Base-by-base conservation (phyloP, 2,329 filamentous ascomycete genomes). In the Monilinia polystroma region DNA sequence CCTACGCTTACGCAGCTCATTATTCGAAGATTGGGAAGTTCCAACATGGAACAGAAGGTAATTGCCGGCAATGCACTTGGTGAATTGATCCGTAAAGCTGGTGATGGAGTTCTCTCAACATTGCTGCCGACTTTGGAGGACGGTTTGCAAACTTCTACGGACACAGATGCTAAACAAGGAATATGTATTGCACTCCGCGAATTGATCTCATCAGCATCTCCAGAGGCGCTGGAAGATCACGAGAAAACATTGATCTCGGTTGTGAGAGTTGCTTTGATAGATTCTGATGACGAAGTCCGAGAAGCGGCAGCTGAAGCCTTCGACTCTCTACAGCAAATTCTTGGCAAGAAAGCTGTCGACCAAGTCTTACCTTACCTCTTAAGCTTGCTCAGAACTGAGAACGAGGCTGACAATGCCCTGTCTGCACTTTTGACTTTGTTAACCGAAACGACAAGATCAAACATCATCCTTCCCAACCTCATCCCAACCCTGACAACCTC, bases 1-100 rank as follows among this genome's bases (percentile, higher is more conserved):
- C 94, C 95, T 55, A 97, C 93, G 1, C 88, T 99, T 68, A 96
- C 93, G 7, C 93, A 97, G 77, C 87, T 99, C 70, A 90, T 99
- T 73, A 98, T 99, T 77, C 88, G 92, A 68, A 91, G 95, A 59
- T 85, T 99, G 72, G 95, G 93, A 69, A 98, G 93, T 77, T 90
- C 93, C 56, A 98, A 97, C 76, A 93, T 96, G 89, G 95, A 99
- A 78, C 95, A 99, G 79, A 98, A 97, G 82, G 90, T 97, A 73
- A 99, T 99, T 82, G 95, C 96, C 72, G 94, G 94, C 77, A 98
- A 98, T 78, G 93, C 95, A 59, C 84, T 99, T 66, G 95, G 95
- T 75, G 95, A 99, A 77, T 87, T 99, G 72, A 98, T 99, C 75
- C 90, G 95, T 75, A 97, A 97, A 79, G 94, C 95, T 75, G 95